These are phyloP conservation scores for Pyrus hybrid DNA, from an alignment of 331 rosid species.

Conservation along the genomic window DNA sequence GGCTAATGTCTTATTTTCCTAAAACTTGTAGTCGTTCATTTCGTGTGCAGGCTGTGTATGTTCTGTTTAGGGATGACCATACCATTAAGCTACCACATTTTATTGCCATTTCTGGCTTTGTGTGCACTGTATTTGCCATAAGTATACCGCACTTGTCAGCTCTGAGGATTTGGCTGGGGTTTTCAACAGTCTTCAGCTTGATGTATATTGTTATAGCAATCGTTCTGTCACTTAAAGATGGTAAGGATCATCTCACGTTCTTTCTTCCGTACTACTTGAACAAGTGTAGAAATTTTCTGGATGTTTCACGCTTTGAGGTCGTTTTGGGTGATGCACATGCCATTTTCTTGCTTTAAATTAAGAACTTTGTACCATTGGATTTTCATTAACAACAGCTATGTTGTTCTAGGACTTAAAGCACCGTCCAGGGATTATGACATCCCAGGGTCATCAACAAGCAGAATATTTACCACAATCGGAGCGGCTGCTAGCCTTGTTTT, in stretches of 20 bases:
- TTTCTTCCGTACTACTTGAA: not conserved
- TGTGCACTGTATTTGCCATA: conserved; percentile 73
- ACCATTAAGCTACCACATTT: conserved; percentile 73
- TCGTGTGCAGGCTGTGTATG: conserved; percentile 59
- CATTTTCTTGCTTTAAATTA: not conserved
- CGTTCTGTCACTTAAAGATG: conserved; percentile 58
- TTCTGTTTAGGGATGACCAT: conserved; percentile 55
- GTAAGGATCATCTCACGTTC: conserved; percentile 30
- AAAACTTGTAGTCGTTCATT: not conserved
- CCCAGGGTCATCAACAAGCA: conserved; percentile 56
- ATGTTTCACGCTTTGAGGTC: not conserved
- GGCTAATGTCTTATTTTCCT: not conserved
- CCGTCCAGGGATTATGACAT: conserved; percentile 67
- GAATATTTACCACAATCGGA: conserved; percentile 74
- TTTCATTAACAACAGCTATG: not conserved
- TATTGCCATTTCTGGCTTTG: conserved; percentile 69
- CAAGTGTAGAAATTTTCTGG: not conserved
- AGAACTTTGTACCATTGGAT: not conserved
- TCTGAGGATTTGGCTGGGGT: conserved; percentile 78
- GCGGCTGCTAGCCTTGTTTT: conserved; percentile 91
- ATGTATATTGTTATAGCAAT: conserved; percentile 52
- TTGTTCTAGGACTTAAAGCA: conserved; percentile 49
- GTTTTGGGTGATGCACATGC: not conserved
- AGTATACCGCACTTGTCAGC: conserved; percentile 94
- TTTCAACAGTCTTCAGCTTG: conserved; percentile 74